Percentiles rank a stretch among this genome's conserved stretches.
phyloP scores from a whole-genome alignment of 2,329 filamentous ascomycete species.

The Penicillium verrucosum region DNA sequence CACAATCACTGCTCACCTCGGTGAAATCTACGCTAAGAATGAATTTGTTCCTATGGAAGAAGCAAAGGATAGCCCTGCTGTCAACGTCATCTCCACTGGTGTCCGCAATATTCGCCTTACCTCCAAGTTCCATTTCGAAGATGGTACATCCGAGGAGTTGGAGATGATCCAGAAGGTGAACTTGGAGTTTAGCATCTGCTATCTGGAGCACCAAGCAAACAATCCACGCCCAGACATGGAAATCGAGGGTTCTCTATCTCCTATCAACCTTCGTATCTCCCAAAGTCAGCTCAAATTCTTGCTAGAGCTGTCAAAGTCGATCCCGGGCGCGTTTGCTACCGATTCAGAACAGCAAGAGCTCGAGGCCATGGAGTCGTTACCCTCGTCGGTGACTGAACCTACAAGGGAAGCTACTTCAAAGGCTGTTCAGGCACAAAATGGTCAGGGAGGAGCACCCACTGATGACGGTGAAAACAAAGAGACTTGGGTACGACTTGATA shows the following conservation, averaged over 20 bases:
- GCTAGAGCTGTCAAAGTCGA: constrained; percentile 79
- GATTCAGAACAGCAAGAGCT: constrained; percentile 69
- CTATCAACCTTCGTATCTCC: constrained; percentile 84
- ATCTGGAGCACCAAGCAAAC: constrained; percentile 78
- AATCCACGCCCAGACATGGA: constrained; percentile 83
- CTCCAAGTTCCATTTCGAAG: constrained; percentile 78
- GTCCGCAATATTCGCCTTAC: constrained; percentile 90
- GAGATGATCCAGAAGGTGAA: constrained; percentile 98
- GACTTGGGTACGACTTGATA: constrained; percentile 88
- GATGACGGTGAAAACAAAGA: constrained; percentile 56
- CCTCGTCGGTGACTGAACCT: constrained; percentile 50
- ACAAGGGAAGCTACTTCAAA: constrained; percentile 49
- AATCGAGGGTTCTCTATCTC: constrained; percentile 86
- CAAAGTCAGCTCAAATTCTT: constrained; percentile 89
- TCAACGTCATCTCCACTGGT: constrained; percentile 86
- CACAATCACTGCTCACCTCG: constrained; percentile 84
- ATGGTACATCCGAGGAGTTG: constrained; percentile 72
- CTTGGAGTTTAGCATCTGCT: constrained; percentile 85
- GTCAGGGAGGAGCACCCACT: constrained; percentile 55
- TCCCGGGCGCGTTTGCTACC: constrained; percentile 80
- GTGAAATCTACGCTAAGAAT: constrained; percentile 96
- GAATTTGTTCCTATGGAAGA: constrained; percentile 84
- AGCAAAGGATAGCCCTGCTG: constrained; percentile 66
- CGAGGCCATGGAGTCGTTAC: constrained; percentile 72
- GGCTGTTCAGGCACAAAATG: constrained; percentile 49